Evolutionary conservation across 495 filamentous ascomycete species (phyloP).

Genomic region (Xeromyces bisporus): DNA sequence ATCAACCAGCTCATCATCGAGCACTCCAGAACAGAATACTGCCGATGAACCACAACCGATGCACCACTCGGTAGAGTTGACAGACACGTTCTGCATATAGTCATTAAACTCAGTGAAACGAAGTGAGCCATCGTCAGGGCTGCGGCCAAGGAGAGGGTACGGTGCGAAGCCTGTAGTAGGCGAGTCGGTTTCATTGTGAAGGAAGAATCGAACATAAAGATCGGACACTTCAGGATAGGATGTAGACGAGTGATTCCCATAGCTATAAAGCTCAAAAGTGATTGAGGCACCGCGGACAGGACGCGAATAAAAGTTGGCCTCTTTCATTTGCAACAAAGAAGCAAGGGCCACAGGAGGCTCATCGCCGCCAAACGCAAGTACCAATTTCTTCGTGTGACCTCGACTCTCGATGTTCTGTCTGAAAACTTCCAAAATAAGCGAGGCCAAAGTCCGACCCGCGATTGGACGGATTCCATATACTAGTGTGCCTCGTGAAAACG

Average conservation of each 20-base stretch:
- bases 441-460: constrained; percentile 45
- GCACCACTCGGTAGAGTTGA: constrained; percentile 55
- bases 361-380: constrained; percentile 52
- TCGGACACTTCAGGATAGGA: constrained; percentile 37
- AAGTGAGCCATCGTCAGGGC: constrained; percentile 31
- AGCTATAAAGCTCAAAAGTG: constrained; percentile 59
- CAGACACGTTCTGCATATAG: constrained; percentile 42
- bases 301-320: constrained; percentile 49
- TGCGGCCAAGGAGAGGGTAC: constrained; percentile 52
- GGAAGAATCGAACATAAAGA: constrained; percentile 57
- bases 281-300: constrained; percentile 52
- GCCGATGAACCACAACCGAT: constrained; percentile 42
- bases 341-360: constrained; percentile 61
- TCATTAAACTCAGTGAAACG: constrained; percentile 45
- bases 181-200: constrained; percentile 57
- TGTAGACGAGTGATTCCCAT: constrained; percentile 22
- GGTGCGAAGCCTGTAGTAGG: constrained; percentile 25
- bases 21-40: constrained; percentile 37
- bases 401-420: constrained; percentile 27
- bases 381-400: constrained; percentile 34
- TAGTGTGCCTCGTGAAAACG: constrained; percentile 22
- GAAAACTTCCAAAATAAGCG: constrained; percentile 42
- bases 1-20: constrained; percentile 1
- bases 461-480: constrained; percentile 43
- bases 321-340: constrained; percentile 44